Evolutionary conservation across 768 basidiomycete species (phyloP).

Genomic region (Rhizopogon rudus): DNA sequence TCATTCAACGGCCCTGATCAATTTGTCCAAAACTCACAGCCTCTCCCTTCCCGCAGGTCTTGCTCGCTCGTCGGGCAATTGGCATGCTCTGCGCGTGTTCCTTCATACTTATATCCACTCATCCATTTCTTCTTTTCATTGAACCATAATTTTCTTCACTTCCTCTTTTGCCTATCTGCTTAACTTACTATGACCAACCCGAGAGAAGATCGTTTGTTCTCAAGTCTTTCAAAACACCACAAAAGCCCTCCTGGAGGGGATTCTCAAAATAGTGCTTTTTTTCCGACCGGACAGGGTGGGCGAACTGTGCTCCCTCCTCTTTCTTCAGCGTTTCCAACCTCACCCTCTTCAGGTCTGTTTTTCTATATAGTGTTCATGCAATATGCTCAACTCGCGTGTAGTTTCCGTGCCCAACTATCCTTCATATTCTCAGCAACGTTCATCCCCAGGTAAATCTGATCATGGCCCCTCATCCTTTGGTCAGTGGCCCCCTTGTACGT

Average conservation of each 20-base stretch:
- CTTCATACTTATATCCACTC: slow-evolving; percentile 41
- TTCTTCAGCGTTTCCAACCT: slow-evolving; percentile 81
- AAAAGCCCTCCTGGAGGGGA: slow-evolving; percentile 60
- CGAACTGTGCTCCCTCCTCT: slow-evolving; percentile 84
- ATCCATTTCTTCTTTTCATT: slow-evolving; percentile 50
- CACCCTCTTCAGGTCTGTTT: slow-evolving; percentile 87
- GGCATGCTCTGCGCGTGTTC: slow-evolving; percentile 39
- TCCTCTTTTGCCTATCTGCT: slow-evolving; percentile 55
- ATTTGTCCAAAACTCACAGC: slow-evolving; percentile 31
- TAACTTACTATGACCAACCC: slow-evolving; percentile 62
- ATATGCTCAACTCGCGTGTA: slow-evolving; percentile 56
- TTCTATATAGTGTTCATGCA: slow-evolving; percentile 48
- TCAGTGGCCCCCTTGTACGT: slow-evolving; percentile 39
- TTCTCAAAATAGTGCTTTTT: slow-evolving; percentile 59
- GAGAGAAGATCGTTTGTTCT: slow-evolving; percentile 69
- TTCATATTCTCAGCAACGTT: slow-evolving; percentile 61
- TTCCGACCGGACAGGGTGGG: slow-evolving; percentile 83
- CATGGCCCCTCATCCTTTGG: slow-evolving; percentile 46
- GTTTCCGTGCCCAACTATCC: slow-evolving; percentile 55
- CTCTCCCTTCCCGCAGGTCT: slow-evolving; percentile 29
- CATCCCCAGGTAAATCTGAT: slow-evolving; percentile 57
- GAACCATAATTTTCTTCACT: slow-evolving; percentile 37
- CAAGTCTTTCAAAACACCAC: slow-evolving; percentile 56
- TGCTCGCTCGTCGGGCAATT: slow-evolving; percentile 32
- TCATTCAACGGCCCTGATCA: slow-evolving; percentile 40